Conservation (phyloP, 306 rosid genomes). For the Glycine soja region DNA sequence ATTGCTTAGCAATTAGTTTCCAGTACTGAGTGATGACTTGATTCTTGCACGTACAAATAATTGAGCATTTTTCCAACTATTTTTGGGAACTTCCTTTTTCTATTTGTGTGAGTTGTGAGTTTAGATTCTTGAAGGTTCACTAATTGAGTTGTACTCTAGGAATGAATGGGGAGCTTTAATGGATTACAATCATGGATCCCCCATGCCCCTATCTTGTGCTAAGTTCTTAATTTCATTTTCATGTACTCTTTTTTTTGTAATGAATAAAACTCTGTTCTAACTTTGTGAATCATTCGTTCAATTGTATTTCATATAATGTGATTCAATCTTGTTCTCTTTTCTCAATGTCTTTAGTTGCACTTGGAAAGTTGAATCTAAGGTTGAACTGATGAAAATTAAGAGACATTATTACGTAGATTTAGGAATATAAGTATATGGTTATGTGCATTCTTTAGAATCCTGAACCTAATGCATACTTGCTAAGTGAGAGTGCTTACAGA, state of each 20-base stretch:
- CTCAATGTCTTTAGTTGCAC: neutral
- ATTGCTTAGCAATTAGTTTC: neutral
- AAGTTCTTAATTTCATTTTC: too few species aligned
- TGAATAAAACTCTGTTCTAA: too few species aligned
- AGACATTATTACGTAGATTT: neutral
- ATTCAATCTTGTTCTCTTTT: neutral
- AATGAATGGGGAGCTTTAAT: neutral
- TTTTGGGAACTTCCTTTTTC: neutral
- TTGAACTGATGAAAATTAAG: neutral
- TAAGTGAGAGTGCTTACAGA: neutral
- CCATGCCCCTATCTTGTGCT: neutral
- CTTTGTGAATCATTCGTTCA: too few species aligned
- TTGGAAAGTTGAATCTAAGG: neutral
- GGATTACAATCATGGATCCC: neutral
- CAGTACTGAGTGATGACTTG: neutral
- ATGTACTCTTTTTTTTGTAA: too few species aligned
- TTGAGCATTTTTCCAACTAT: too few species aligned
- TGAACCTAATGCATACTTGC: neutral
- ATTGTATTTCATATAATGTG: neutral
- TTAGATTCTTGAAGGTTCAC: neutral
- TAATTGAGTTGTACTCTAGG: too few species aligned
- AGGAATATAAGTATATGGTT: neutral
- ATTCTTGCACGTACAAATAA: neutral
- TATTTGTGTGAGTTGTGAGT: neutral
- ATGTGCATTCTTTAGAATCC: neutral